These are phyloP conservation scores for Articulospora tetracladia DNA, from an alignment of 495 filamentous ascomycete species.

Conservation along the genomic window DNA sequence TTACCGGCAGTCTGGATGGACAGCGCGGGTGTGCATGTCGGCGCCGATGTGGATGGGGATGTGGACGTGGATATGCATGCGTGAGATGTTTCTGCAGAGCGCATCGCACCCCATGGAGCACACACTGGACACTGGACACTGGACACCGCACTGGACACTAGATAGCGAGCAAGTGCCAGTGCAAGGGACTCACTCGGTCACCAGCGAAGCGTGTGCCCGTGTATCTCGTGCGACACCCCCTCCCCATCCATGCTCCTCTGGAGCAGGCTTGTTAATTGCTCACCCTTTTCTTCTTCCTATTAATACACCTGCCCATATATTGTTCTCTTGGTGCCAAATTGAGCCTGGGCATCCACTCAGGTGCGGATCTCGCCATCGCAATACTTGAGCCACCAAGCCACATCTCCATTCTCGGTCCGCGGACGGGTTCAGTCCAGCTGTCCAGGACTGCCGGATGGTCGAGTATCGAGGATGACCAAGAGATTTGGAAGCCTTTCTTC, in stretches of 20 bases:
- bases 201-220: neutral
- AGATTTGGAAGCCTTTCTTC: neutral
- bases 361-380: neutral
- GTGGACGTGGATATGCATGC: neutral
- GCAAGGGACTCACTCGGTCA: neutral
- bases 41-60: neutral
- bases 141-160: no score
- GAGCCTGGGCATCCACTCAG: neutral
- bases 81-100: no score
- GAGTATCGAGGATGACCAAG: neutral
- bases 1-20: no score
- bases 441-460: neutral
- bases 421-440: neutral
- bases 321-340: neutral
- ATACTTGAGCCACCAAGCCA: constrained; percentile 1
- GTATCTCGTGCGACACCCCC: neutral
- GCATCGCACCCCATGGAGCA: no score
- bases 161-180: neutral
- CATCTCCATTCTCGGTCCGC: neutral
- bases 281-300: neutral
- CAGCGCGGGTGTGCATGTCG: neutral
- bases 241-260: neutral
- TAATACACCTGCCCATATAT: neutral
- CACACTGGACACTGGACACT: no score
- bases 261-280: neutral